These are phyloP conservation scores for Torulaspora delbrueckii DNA, from an alignment of 805 yeast species.

Conservation along the genomic window DNA sequence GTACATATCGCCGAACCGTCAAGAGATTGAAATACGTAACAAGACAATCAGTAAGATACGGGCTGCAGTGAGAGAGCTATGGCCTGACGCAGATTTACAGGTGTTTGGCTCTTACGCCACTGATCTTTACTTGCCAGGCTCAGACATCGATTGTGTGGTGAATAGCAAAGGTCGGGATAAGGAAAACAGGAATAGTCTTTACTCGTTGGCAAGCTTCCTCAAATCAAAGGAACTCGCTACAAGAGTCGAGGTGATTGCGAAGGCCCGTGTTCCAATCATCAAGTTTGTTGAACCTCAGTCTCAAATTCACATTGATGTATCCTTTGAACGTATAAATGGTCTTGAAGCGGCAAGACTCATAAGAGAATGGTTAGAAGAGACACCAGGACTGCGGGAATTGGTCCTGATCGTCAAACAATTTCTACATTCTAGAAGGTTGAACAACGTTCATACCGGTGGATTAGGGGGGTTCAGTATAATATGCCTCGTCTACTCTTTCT, in stretches of 20 bases:
- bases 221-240: conserved; percentile 58
- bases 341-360: conserved; percentile 76
- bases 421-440: conserved; percentile 66
- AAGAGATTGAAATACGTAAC: conserved; percentile 66
- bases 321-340: conserved; percentile 84
- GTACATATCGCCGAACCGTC: conserved; percentile 77
- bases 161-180: conserved; percentile 54
- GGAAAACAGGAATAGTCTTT: conserved; percentile 60
- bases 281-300: conserved; percentile 75
- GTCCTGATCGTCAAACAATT: conserved; percentile 84
- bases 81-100: conserved; percentile 76
- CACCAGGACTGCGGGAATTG: conserved; percentile 78
- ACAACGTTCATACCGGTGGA: conserved; percentile 90
- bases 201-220: conserved; percentile 66
- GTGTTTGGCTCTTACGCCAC: conserved; percentile 96
- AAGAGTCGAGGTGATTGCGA: conserved; percentile 77
- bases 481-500: conserved; percentile 75
- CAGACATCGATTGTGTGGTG: conserved; percentile 92
- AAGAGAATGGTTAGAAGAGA: conserved; percentile 61
- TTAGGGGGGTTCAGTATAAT: conserved; percentile 93
- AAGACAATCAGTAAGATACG: conserved; percentile 59
- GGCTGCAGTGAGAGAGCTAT: conserved; percentile 46
- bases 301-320: conserved; percentile 75
- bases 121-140: conserved; percentile 89
- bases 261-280: conserved; percentile 90